A percentile compares a stretch with the other conserved stretches of the same genome.
Conservation (phyloP, 1,284 basidiomycete species). For the Heterobasidion occidentale region DNA sequence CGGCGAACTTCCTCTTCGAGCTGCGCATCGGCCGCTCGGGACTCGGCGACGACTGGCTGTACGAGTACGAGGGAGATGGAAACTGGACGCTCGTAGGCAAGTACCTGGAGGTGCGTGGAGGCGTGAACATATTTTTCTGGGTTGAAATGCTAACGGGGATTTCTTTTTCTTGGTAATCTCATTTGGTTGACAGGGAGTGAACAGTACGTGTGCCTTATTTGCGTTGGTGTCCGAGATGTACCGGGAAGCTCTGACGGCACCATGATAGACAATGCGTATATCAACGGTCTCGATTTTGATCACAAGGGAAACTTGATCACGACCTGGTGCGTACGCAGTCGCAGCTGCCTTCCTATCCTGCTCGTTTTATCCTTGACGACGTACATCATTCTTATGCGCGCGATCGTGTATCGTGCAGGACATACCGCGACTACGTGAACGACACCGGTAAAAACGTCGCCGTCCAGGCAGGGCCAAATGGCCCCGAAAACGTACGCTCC, state of each 20-base stretch:
- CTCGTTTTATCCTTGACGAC: too few species aligned
- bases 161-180: neutral
- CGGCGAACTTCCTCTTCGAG: conserved; percentile 24
- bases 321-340: conserved; percentile 23
- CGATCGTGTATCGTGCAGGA: conserved; percentile 19
- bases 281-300: conserved; percentile 37
- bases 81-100: conserved; percentile 28
- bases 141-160: too few species aligned
- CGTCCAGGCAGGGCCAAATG: conserved; percentile 37
- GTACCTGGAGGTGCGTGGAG: conserved; percentile 25
- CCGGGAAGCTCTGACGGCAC: neutral
- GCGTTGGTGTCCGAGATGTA: neutral
- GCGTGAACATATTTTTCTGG: too few species aligned
- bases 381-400: neutral
- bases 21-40: conserved; percentile 33
- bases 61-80: conserved; percentile 25
- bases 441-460: conserved; percentile 31
- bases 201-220: conserved; percentile 17
- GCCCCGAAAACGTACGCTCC: conserved; percentile 31
- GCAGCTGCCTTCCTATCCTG: neutral
- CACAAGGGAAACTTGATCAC: conserved; percentile 23
- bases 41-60: conserved; percentile 35
- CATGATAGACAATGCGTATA: conserved; percentile 33
- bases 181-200: conserved; percentile 22
- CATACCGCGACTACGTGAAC: conserved; percentile 36